Base-by-base conservation (phyloP, 2,329 filamentous ascomycete genomes). In the Talaromyces amestolkiae region DNA sequence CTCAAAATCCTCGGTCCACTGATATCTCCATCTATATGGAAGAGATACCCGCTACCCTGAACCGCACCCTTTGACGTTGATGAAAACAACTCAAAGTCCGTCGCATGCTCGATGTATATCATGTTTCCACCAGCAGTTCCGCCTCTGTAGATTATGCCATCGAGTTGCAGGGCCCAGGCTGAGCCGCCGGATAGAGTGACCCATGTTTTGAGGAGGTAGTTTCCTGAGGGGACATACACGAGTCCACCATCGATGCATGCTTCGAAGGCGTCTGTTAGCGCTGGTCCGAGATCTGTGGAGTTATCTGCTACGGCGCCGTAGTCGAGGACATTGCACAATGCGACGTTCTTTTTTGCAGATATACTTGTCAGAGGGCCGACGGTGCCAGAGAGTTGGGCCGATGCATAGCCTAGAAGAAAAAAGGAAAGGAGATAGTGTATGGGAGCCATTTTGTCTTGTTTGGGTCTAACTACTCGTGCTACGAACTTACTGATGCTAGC, bases 311-410 rank as follows among this genome's bases (percentile, higher is more conserved):
- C 39, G 15, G 39, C 15, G 39, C 39, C 39, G 39, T 43, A 43
- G 39, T 43, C 39, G 39, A 43, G 39, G 39, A 43, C 39, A 15
- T 43, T 43, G 39, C 39, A 43, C 17, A 43, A 80, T 69, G 83
- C 83, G 58, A 75, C 77, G n/a, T 77, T 77, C 49, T 74, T 76
- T 71, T 86, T 86, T 19, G 71, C 69, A 0, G 74, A 74, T 58
- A 75, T 72, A 4, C 74, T 75, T 3, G 81, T 84, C 45, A 76
- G 71, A 13, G 81, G 81, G n/a, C 81, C 81, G 17, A 83, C 80
- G 9, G 70, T 72, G 62, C 79, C 80, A 10, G 76, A 74, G 27
- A 83, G 74, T 65, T 81, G 77, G 37, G 77, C 79, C 47, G 67
- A 63, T 68, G 70, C 51, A 58, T 39, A 58, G 31, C 33, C 53